phyloP scores from a whole-genome alignment of 768 basidiomycete genomes.

The Macrolepiota dolichaula region DNA sequence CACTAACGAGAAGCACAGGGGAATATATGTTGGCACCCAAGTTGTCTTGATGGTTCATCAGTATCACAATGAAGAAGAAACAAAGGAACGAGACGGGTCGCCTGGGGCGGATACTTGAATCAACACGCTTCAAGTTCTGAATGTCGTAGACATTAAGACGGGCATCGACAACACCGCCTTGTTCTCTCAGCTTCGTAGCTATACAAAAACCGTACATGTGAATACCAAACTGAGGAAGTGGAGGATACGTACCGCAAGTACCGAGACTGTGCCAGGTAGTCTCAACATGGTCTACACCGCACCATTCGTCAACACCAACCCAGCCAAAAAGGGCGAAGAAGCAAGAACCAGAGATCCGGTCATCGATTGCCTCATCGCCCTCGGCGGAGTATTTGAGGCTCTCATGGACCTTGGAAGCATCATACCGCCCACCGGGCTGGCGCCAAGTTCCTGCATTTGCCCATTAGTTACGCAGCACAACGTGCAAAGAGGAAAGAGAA shows the following conservation, averaged over 20 bases:
- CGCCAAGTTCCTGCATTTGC: slow-evolving; percentile 45
- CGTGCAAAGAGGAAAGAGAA: slow-evolving; percentile 6
- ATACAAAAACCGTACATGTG: neutral
- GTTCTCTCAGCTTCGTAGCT: slow-evolving; percentile 66
- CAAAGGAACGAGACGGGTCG: slow-evolving; percentile 16
- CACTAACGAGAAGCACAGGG: slow-evolving; percentile 64
- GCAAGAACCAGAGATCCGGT: slow-evolving; percentile 52
- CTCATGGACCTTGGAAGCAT: slow-evolving; percentile 55
- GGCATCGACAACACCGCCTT: slow-evolving; percentile 65
- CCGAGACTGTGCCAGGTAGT: slow-evolving; percentile 77
- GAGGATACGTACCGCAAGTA: slow-evolving; percentile 37
- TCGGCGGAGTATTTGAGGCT: slow-evolving; percentile 65
- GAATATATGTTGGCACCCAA: slow-evolving; percentile 73
- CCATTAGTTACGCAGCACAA: slow-evolving; percentile 20
- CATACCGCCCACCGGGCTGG: slow-evolving; percentile 49
- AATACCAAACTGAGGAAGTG: neutral
- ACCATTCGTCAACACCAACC: slow-evolving; percentile 21
- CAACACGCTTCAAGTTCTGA: slow-evolving; percentile 62
- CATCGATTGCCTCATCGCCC: slow-evolving; percentile 70
- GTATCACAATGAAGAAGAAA: neutral
- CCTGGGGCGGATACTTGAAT: slow-evolving; percentile 71
- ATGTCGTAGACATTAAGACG: slow-evolving; percentile 66
- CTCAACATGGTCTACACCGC: slow-evolving; percentile 63
- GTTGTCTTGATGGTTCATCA: slow-evolving; percentile 46
- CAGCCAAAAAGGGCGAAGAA: neutral